phyloP scores from a whole-genome alignment of 106 monocot genomes.

The Chionographis japonica region DNA sequence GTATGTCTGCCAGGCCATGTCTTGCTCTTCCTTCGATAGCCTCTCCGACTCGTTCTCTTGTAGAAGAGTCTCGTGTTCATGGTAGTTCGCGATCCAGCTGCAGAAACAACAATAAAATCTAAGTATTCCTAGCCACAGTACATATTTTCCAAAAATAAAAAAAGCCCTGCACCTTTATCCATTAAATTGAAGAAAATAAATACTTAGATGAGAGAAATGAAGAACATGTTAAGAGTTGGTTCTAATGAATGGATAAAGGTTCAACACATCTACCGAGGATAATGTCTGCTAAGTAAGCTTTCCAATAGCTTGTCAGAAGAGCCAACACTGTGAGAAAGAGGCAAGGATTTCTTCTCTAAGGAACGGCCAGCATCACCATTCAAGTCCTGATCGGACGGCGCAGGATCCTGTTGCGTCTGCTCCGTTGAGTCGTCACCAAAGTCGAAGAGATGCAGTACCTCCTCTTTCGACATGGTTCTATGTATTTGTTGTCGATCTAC shows the following conservation, averaged over 20 bases:
- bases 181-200: too few relatives aligned
- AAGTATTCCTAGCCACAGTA: too few relatives aligned
- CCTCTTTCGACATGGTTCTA: slow-evolving; percentile 97
- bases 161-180: too few relatives aligned
- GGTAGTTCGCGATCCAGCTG: slow-evolving; percentile 95
- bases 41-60: slow-evolving; percentile 95
- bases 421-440: slow-evolving; percentile 64
- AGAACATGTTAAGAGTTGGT: background rate
- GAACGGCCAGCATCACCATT: slow-evolving; percentile 12
- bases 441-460: slow-evolving; percentile 87
- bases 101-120: background rate
- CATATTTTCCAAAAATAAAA: too few relatives aligned
- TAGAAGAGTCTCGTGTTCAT: slow-evolving; percentile 88
- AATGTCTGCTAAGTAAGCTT: slow-evolving; percentile 50
- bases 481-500: slow-evolving; percentile 89
- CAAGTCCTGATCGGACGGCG: slow-evolving; percentile 13
- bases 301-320: slow-evolving; percentile 75
- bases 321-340: slow-evolving; percentile 11
- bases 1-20: slow-evolving; percentile 73
- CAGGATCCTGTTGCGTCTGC: slow-evolving; percentile 22
- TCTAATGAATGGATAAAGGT: background rate
- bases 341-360: slow-evolving; percentile 12
- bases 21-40: slow-evolving; percentile 92
- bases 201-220: background rate
- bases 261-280: slow-evolving; percentile 39